Evolutionary conservation across 345 rosid genomes (phyloP).

Genomic region (Murraya paniculata): DNA sequence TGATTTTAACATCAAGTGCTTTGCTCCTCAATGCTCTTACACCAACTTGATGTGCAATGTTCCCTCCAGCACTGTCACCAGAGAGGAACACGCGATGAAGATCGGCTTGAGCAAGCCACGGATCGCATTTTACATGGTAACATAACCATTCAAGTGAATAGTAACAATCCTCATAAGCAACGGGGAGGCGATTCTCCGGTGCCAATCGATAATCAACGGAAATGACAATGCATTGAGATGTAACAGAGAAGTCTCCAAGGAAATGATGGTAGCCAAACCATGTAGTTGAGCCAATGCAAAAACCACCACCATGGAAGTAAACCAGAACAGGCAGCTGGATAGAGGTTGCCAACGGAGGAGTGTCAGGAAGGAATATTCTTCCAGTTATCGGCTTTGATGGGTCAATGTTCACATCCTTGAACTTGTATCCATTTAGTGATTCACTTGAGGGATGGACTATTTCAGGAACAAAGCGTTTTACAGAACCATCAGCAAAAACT

Average conservation of each 20-base stretch:
- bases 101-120: conserved; percentile 49
- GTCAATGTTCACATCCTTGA: conserved; percentile 46
- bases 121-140: conserved; percentile 24
- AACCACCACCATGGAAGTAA: conserved; percentile 71
- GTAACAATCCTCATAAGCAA: conserved; percentile 57
- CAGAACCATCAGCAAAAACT: conserved; percentile 54
- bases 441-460: conserved; percentile 30
- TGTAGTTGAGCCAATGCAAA: conserved; percentile 57
- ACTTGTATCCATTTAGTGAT: conserved; percentile 29
- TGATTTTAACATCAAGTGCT: conserved; percentile 25
- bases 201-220: conserved; percentile 64
- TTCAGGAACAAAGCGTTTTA: conserved; percentile 42
- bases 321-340: conserved; percentile 37
- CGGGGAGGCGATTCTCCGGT: conserved; percentile 52
- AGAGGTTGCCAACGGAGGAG: background rate
- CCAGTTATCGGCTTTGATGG: conserved; percentile 41
- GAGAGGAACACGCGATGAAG: conserved; percentile 45
- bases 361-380: conserved; percentile 45
- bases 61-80: conserved; percentile 67
- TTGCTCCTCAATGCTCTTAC: conserved; percentile 27
- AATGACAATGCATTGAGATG: conserved; percentile 34
- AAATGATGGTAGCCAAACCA: conserved; percentile 68
- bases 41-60: conserved; percentile 55
- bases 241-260: conserved; percentile 51
- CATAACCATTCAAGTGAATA: conserved; percentile 47